Conservation (phyloP, 2,329 filamentous ascomycete species). For the Talaromyces verruculosus region DNA sequence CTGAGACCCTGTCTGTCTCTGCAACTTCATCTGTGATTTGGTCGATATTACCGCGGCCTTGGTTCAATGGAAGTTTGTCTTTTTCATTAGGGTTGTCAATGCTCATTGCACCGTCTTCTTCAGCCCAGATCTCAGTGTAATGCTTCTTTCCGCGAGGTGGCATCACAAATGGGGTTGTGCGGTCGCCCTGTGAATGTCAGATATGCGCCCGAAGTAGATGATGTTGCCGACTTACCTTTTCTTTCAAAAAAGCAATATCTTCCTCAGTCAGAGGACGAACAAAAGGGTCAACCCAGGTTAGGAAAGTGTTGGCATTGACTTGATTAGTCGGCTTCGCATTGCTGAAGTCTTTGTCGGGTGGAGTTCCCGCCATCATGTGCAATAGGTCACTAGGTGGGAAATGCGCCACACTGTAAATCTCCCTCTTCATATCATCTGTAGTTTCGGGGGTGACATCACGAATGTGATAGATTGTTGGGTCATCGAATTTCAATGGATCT, state of each 20-base stretch:
- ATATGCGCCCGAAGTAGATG: slow-evolving; percentile 19
- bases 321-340: slow-evolving; percentile 91
- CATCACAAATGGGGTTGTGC: slow-evolving; percentile 78
- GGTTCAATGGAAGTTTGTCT: slow-evolving; percentile 73
- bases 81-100: slow-evolving; percentile 65
- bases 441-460: slow-evolving; percentile 71
- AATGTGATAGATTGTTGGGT: slow-evolving; percentile 94
- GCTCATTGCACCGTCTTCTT: slow-evolving; percentile 81
- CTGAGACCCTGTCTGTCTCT: slow-evolving; percentile 84
- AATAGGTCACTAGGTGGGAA: slow-evolving; percentile 80
- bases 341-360: slow-evolving; percentile 93
- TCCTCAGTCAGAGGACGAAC: slow-evolving; percentile 89
- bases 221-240: slow-evolving; percentile 57
- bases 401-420: slow-evolving; percentile 80
- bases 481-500: slow-evolving; percentile 84
- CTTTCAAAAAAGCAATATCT: slow-evolving; percentile 87
- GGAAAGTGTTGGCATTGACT: slow-evolving; percentile 89
- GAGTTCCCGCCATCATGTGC: slow-evolving; percentile 81
- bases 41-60: slow-evolving; percentile 81
- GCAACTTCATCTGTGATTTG: slow-evolving; percentile 81
- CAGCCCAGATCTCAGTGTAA: slow-evolving; percentile 89
- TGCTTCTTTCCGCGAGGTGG: slow-evolving; percentile 79
- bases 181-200: slow-evolving; percentile 61
- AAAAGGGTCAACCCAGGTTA: slow-evolving; percentile 87
- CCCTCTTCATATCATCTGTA: slow-evolving; percentile 78